These are phyloP conservation scores for Xylariomycetidae sp. DNA, from an alignment of 2,329 filamentous ascomycete species.

Conservation along the genomic window DNA sequence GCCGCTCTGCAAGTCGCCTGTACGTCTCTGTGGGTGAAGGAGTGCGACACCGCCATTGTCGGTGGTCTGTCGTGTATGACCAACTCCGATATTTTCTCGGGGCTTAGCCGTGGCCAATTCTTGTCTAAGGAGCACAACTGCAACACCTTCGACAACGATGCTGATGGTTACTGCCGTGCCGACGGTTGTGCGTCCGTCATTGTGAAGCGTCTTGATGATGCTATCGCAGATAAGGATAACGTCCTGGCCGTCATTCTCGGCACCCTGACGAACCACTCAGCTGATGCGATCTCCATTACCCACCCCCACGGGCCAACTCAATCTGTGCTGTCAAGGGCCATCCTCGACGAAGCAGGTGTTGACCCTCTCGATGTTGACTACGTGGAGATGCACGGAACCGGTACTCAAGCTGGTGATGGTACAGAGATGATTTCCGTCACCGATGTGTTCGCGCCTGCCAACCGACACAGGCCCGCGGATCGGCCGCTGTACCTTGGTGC, in stretches of 20 bases:
- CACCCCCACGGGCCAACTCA: slow-evolving; percentile 77
- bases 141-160: slow-evolving; percentile 75
- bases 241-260: slow-evolving; percentile 72
- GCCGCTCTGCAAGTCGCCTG: slow-evolving; percentile 45
- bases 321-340: slow-evolving; percentile 62
- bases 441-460: slow-evolving; percentile 43
- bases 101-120: slow-evolving; percentile 72
- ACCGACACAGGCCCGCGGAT: slow-evolving; percentile 40
- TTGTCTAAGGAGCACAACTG: slow-evolving; percentile 72
- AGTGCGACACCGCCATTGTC: slow-evolving; percentile 76
- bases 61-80: slow-evolving; percentile 76
- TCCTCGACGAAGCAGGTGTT: slow-evolving; percentile 68
- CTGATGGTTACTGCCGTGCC: slow-evolving; percentile 78
- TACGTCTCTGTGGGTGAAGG: slow-evolving; percentile 67
- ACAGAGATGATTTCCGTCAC: slow-evolving; percentile 78
- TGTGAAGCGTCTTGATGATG: slow-evolving; percentile 76
- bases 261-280: slow-evolving; percentile 75
- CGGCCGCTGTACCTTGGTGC: slow-evolving; percentile 58
- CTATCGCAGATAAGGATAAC: slow-evolving; percentile 70
- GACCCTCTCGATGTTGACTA: slow-evolving; percentile 75
- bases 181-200: slow-evolving; percentile 72
- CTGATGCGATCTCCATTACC: slow-evolving; percentile 76
- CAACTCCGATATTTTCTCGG: slow-evolving; percentile 75
- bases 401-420: slow-evolving; percentile 78
- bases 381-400: slow-evolving; percentile 87